Base-by-base conservation (phyloP, 1,284 basidiomycete species). In the Leccinum fuscescens region DNA sequence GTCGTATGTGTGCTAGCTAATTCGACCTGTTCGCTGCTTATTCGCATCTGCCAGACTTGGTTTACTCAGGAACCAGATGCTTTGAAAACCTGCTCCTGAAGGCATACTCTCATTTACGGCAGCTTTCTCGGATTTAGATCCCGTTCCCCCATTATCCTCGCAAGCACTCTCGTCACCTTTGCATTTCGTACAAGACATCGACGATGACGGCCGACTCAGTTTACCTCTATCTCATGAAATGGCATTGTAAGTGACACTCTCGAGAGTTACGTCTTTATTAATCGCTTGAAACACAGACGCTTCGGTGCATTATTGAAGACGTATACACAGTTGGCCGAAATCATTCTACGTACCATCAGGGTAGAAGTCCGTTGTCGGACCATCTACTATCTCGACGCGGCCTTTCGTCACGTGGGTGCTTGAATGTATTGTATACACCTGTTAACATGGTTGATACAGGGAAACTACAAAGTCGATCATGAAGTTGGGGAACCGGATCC, bases 401-500 rank as follows among this genome's bases (percentile, higher is more conserved):
- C 93, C 0, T 82, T 96, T 74, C 81, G 83, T 65, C 83, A 88
- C 68, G 92, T 93, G 65, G 65, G 81, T 69, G 27, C 6, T 24
- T 9, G 51, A 22, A 20, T 42, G 15, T n/a, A 55, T 37, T 46
- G 33, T 14, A 55, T 31, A 24, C 53, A 35, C 62, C 29, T 27
- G 37, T 51, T 62, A 29, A 54, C 46, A 53, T 57, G 60, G 20
- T 56, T 33, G 42, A 44, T 60, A 5, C 66, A 96, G 90, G 93
- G 93, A 31, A 91, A 93, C 64, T 95, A 95, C 70, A 80, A 82
- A 52, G 80, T 93, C 29, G 88, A 92, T 37, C 84, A 86, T 65
- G 94, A 96, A 73, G 88, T 91, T 3, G 80, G 86, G 33, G 96
- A 98, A 71, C 96, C 96, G 0, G 96, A 98, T 71, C 86, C 92